Evolutionary conservation across 306 rosid species (phyloP), one percentile per base, ranked within the genome.

Genomic region (Ormosia emarginata): DNA sequence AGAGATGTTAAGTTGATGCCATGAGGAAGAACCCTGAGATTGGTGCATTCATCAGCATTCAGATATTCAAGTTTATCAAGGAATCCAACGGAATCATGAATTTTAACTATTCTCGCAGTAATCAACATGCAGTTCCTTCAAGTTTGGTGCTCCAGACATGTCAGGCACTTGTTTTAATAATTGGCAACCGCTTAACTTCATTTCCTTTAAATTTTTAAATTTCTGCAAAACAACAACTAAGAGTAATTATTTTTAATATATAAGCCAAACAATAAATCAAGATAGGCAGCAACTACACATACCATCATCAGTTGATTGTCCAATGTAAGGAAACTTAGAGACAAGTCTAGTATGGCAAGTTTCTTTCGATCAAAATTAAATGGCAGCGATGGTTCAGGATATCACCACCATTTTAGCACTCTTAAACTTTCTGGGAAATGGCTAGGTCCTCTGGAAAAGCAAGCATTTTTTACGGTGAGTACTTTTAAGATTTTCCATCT

Each of bases 81-180:
- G n/a, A 69, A 13, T 8, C 83, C 77, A 57, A 79, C 8, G 1
- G 62, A 79, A 58, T 79, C 77, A 41, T 69, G 61, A 79, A 79
- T 64, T 24, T 70, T 11, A 46, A 59, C 56, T 18, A 79, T 50
- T 80, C 34, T 37, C 37, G 3, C 84, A 70, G 4, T 5, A 2
- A 58, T 18, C 12, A 32, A 69, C 64, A 43, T 14, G 3, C 30
- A 69, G 4, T 46, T 36, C 11, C 53, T 2, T 61, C 10, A 58
- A 79, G 13, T 41, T 69, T 17, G 62, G 71, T 24, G 71, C 37
- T 12, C 78, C 74, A 18, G 74, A 44, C 43, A 70, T 14, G 50
- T 79, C 83, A 43, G 40, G 39, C 34, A 70, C 77, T 70, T 34
- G 14, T 15, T 18, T 34, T 32, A 79, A 18, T 17, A 17, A 43